phyloP scores from a whole-genome alignment of 1,284 basidiomycete genomes.

The Sutorius eximius region DNA sequence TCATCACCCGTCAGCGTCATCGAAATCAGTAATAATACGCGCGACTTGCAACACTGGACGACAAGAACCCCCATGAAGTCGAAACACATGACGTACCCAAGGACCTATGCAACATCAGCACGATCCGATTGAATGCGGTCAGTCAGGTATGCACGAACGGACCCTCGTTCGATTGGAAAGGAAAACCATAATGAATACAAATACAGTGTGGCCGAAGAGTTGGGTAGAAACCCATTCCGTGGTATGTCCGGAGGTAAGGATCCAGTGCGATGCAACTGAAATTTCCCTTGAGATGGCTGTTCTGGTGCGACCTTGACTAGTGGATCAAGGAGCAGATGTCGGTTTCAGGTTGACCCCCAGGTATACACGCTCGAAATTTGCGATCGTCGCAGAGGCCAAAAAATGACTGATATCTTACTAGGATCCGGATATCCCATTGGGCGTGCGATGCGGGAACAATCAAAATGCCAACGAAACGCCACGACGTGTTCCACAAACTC shows the following conservation, averaged over 20 bases:
- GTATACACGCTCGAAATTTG: background rate
- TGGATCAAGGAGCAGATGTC: background rate
- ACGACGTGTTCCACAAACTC: background rate
- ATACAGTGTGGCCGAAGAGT: background rate
- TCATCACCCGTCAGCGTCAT: background rate
- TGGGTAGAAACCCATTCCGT: slow-evolving; percentile 4
- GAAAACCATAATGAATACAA: background rate
- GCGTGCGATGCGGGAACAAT: background rate
- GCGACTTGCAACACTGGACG: slow-evolving; percentile 12
- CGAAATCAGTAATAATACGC: too few species aligned
- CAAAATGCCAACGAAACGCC: background rate
- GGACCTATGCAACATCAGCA: slow-evolving; percentile 1
- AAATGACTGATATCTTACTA: background rate
- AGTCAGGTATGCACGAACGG: slow-evolving; percentile 6
- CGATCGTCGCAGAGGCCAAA: background rate
- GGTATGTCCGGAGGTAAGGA: background rate
- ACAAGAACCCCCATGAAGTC: slow-evolving; percentile 17
- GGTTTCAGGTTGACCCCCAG: background rate
- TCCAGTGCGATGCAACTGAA: background rate
- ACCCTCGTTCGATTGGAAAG: slow-evolving; percentile 5
- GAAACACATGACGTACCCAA: slow-evolving; percentile 15
- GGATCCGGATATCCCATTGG: background rate
- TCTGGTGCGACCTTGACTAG: background rate
- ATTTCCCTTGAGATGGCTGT: background rate
- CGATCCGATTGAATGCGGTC: background rate